phyloP scores from a whole-genome alignment of 345 rosid genomes.

The Brassica cretica region DNA sequence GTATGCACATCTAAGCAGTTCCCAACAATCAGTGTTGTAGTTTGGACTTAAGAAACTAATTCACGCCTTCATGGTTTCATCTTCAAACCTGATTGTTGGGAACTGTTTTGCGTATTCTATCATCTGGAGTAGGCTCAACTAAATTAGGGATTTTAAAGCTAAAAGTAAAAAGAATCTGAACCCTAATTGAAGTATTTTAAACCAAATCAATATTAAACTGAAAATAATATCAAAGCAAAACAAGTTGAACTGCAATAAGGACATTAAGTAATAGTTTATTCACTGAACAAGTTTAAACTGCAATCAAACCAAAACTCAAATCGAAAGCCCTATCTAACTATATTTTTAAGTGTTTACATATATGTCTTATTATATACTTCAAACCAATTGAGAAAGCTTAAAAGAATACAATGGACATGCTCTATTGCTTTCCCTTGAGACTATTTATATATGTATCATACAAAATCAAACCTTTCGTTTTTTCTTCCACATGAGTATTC shows the following conservation, averaged over 20 bases:
- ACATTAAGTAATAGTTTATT: not conserved
- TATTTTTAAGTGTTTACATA: not conserved
- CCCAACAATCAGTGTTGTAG: not conserved
- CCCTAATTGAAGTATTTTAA: not conserved
- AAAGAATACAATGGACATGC: not conserved
- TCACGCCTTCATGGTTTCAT: not conserved
- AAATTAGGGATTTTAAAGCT: not conserved
- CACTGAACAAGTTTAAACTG: not conserved
- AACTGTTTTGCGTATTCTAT: not conserved
- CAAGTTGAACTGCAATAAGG: not conserved
- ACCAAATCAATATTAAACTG: not conserved
- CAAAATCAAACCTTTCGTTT: conserved; percentile 15
- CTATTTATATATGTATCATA: not conserved
- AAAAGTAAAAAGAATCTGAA: not conserved
- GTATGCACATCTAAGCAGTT: not conserved
- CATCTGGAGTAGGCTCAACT: not conserved
- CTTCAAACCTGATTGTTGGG: not conserved
- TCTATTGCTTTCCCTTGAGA: not conserved
- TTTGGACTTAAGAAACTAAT: not conserved
- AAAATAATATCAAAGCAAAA: not conserved
- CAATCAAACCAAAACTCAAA: not conserved
- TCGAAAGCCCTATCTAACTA: not conserved
- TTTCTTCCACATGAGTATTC: not conserved
- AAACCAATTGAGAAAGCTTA: not conserved
- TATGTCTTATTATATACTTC: conserved; percentile 7